Base-by-base conservation (phyloP, 2,329 filamentous ascomycete species). In the Claviceps citrina region DNA sequence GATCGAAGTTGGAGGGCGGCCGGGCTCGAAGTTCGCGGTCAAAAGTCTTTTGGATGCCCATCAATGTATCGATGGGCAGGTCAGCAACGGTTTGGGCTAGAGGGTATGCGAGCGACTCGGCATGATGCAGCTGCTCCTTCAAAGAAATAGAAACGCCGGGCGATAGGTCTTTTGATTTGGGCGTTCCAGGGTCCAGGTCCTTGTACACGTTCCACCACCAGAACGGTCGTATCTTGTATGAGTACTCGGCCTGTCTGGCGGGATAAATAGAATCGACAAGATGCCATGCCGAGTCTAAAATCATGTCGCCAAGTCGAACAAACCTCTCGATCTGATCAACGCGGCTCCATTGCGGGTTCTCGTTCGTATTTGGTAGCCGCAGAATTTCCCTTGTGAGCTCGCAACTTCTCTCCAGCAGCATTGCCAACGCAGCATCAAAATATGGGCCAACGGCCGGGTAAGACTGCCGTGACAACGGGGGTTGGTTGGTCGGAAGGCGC, bases 171-270 rank as follows among this genome's bases (percentile, higher is more conserved):
- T 50, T 52, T 38, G 57, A 54, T 20, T 49, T 46, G 34, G 52
- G 48, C 2, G 46, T 48, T 1, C 51, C 51, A 5, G 42, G 48
- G 32, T 59, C 53, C 42, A 61, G 52, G 35, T 60, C 53, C 39
- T 55, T 58, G 44, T 59, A 52, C 27, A 60, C 53, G 30, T 61
- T 50, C 58, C 60, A 62, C 59, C 59, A 63, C 60, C 60, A 63
- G 34, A 58, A 62, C 1, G 60, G 60, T n/a, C 56, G 48, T 16
- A 48, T 49, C 25, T 47, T 52, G 45, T 62, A 61, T 7, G 41
- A 47, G 34, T 61, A 60, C 37, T 59, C 54, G 28, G 56, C 48
- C 31, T 55, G 48, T n/a, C 53, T 53, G 2, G 49, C 55, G 27
- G 58, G 55, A 35, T 58, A 59, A 15, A 62, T 43, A 0, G 54